Conservation (phyloP, 305 asterid species). For the Solanum hybrid region DNA sequence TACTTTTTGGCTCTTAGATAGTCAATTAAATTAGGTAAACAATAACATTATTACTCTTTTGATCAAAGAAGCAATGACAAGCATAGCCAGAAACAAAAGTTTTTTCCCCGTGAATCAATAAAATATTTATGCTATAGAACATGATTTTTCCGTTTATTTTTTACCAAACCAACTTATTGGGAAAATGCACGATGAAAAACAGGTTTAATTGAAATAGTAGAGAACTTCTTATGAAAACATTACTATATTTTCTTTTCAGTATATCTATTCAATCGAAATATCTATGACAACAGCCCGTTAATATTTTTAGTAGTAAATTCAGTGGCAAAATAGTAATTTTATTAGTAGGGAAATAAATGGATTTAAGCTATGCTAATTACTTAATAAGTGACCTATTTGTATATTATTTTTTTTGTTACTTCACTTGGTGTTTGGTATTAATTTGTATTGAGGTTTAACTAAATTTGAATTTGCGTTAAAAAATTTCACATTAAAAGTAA, state of each 20-base stretch:
- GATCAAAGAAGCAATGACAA: neutral
- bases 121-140: neutral
- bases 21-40: neutral
- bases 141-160: neutral
- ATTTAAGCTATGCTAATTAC: neutral
- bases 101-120: neutral
- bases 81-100: neutral
- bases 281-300: neutral
- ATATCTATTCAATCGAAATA: neutral
- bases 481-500: neutral
- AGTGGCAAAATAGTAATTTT: neutral
- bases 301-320: neutral
- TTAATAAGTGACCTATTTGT: neutral
- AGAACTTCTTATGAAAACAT: neutral
- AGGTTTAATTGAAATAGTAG: rapidly evolving
- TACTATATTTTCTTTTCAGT: neutral
- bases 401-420: neutral
- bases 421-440: neutral
- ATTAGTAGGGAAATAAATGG: neutral
- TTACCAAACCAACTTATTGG: neutral
- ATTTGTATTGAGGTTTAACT: neutral
- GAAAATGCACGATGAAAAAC: neutral
- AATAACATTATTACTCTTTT: neutral
- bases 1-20: neutral
- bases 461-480: neutral